These are phyloP conservation scores for Suillus clintonianus DNA, from an alignment of 768 basidiomycete species.

Conservation along the genomic window DNA sequence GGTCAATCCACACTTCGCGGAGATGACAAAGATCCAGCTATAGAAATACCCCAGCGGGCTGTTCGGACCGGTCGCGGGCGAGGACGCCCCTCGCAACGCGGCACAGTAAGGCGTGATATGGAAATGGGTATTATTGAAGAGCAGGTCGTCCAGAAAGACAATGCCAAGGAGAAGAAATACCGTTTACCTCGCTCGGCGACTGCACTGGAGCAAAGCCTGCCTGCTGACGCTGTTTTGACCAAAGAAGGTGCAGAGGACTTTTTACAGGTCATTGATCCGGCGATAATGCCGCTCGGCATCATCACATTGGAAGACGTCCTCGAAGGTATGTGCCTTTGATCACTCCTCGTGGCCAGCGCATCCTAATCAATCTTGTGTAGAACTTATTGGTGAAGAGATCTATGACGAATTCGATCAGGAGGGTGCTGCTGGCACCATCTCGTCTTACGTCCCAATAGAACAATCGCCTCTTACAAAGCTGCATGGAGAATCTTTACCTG, in stretches of 20 bases:
- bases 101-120: slow-evolving; percentile 21
- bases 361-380: slow-evolving; percentile 37
- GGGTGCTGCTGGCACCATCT: slow-evolving; percentile 62
- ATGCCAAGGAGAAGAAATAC: slow-evolving; percentile 23
- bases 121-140: slow-evolving; percentile 22
- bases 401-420: slow-evolving; percentile 88
- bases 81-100: slow-evolving; percentile 12
- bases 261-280: slow-evolving; percentile 78
- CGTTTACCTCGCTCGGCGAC: slow-evolving; percentile 37
- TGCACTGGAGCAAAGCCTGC: slow-evolving; percentile 79
- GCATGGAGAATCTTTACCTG: slow-evolving; percentile 16
- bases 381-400: slow-evolving; percentile 91
- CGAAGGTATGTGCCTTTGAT: slow-evolving; percentile 55
- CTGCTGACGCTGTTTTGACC: slow-evolving; percentile 82
- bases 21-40: slow-evolving; percentile 19
- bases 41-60: slow-evolving; percentile 14
- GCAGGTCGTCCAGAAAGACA: neutral
- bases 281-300: slow-evolving; percentile 84
- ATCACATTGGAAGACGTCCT: slow-evolving; percentile 93
- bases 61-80: slow-evolving; percentile 15
- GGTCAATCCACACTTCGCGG: slow-evolving; percentile 31
- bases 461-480: slow-evolving; percentile 29
- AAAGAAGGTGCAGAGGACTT: slow-evolving; percentile 82
- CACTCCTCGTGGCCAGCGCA: neutral
- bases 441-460: slow-evolving; percentile 40